Evolutionary conservation across 2,329 filamentous ascomycete genomes (phyloP).

Genomic region (Alternaria angustiovoidea): DNA sequence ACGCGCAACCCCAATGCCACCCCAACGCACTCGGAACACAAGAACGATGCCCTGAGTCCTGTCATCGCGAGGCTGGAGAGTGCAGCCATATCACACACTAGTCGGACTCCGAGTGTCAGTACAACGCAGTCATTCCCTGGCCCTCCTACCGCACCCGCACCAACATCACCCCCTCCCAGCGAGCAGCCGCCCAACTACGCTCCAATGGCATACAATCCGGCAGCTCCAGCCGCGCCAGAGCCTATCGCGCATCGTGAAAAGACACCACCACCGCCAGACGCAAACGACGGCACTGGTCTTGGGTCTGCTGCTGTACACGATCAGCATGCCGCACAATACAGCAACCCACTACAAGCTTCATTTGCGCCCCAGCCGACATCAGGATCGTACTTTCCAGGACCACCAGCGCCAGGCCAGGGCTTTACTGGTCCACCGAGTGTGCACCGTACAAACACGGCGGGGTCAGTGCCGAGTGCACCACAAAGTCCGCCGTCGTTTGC

Average conservation of each 20-base stretch:
- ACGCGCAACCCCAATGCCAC: conserved; percentile 48
- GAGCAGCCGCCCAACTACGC: conserved; percentile 59
- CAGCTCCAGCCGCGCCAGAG: conserved; percentile 78
- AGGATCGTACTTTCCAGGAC: conserved; percentile 53
- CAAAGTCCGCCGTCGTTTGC: conserved; percentile 50
- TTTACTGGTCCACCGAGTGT: conserved; percentile 45
- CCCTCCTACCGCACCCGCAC: conserved; percentile 46
- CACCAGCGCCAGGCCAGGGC: conserved; percentile 47
- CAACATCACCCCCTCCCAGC: conserved; percentile 38
- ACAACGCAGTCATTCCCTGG: conserved; percentile 50
- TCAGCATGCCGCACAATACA: conserved; percentile 42
- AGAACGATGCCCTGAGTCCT: conserved; percentile 65
- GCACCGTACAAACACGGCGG: conserved; percentile 46
- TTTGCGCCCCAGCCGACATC: conserved; percentile 47
- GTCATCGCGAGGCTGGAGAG: conserved; percentile 78
- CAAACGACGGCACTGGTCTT: conserved; percentile 59
- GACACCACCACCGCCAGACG: conserved; percentile 78
- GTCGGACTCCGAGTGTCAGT: conserved; percentile 48
- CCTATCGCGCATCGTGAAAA: conserved; percentile 77
- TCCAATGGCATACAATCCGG: conserved; percentile 80
- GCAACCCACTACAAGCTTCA: conserved; percentile 42
- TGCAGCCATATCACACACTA: conserved; percentile 68
- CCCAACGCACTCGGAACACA: conserved; percentile 54
- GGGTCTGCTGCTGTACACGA: conserved; percentile 51
- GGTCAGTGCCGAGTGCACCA: conserved; percentile 47